Evolutionary conservation across 768 basidiomycete genomes (phyloP).

Genomic region (Leccinum subtestaceum): DNA sequence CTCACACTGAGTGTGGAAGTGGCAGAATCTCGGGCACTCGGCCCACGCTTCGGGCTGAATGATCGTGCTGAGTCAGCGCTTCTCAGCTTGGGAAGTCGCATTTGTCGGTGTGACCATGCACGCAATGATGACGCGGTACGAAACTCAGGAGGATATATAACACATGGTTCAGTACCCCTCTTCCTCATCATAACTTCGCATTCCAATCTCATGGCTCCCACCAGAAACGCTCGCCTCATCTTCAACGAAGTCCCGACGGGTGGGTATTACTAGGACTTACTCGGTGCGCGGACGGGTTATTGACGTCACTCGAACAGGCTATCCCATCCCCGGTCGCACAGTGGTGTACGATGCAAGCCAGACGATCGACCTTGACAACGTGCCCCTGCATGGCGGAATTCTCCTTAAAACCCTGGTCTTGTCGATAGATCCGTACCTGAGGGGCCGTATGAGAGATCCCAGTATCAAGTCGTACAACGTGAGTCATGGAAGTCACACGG

Average conservation of each 20-base stretch:
- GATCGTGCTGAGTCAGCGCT: too few relatives aligned
- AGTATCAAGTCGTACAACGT: slow-evolving; percentile 11
- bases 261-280: background rate
- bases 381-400: slow-evolving; percentile 43
- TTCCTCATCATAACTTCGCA: background rate
- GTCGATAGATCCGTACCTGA: slow-evolving; percentile 47
- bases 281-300: background rate
- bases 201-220: slow-evolving; percentile 8
- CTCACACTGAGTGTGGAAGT: too few relatives aligned
- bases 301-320: slow-evolving; percentile 23
- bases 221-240: slow-evolving; percentile 35
- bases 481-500: background rate
- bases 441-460: slow-evolving; percentile 38
- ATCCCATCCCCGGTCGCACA: slow-evolving; percentile 43
- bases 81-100: too few relatives aligned
- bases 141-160: background rate
- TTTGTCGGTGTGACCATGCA: too few relatives aligned
- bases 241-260: slow-evolving; percentile 37
- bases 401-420: slow-evolving; percentile 49
- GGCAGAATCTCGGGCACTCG: too few relatives aligned
- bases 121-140: background rate
- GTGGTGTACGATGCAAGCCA: slow-evolving; percentile 44
- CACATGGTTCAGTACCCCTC: background rate
- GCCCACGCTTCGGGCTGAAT: too few relatives aligned
- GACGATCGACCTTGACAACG: slow-evolving; percentile 49